Conservation (phyloP, 768 basidiomycete genomes). For the Porphyrellus cyaneotinctus region DNA sequence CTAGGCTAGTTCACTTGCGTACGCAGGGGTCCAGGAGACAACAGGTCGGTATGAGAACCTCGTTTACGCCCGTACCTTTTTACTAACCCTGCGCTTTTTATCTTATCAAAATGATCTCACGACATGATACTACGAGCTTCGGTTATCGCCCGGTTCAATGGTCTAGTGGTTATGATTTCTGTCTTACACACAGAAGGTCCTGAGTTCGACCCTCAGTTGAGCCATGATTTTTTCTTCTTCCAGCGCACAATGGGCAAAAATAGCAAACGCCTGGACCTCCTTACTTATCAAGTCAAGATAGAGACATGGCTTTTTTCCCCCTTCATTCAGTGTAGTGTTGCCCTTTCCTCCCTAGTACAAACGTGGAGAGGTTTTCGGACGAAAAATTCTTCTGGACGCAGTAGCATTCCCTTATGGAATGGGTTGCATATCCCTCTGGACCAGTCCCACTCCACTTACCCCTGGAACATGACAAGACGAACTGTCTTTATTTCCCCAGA, state of each 20-base stretch:
- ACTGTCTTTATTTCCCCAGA: background rate
- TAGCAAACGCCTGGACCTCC: too few relatives aligned
- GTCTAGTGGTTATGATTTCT: constrained; percentile 60
- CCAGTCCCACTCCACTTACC: background rate
- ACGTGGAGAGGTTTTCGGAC: background rate
- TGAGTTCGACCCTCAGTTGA: constrained; percentile 42
- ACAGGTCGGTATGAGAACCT: too few relatives aligned
- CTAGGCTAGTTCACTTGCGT: background rate
- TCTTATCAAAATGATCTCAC: background rate
- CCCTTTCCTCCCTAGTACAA: too few relatives aligned
- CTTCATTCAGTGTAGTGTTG: too few relatives aligned
- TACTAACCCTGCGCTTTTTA: too few relatives aligned
- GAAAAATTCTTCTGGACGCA: background rate
- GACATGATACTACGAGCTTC: background rate
- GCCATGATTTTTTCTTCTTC: constrained; percentile 33
- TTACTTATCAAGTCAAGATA: too few relatives aligned
- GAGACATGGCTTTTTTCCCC: too few relatives aligned
- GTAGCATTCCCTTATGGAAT: background rate
- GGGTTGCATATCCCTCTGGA: background rate
- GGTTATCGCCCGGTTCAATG: constrained; percentile 39
- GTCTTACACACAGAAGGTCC: constrained; percentile 44
- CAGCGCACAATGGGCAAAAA: too few relatives aligned
- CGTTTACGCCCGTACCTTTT: too few relatives aligned
- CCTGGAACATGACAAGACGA: background rate
- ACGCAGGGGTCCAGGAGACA: too few relatives aligned